Base-by-base conservation (phyloP, 73 alveolate genomes). In the Paramecium caudatum region DNA sequence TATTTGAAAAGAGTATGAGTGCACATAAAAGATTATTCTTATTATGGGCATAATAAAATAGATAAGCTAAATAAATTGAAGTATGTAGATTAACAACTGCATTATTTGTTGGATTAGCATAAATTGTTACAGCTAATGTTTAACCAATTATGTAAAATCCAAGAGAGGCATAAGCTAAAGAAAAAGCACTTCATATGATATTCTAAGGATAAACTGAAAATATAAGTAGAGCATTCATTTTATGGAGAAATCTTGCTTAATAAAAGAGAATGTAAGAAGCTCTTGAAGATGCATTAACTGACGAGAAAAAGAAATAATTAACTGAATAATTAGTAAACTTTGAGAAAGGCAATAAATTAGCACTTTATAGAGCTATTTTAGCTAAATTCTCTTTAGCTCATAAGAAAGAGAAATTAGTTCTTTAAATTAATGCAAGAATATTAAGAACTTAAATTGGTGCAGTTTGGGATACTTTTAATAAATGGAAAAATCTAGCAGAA, bases 71-170 rank as follows among this genome's bases (percentile, higher is more conserved):
- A 43, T 68, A 19, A 68, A 68, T 68, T 6, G 84, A 68, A 33
- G 37, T 49, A 30, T 68, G 84, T 23, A 68, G 34, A 68, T 9
- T 25, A 10, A 68, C 84, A 6, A 68, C 84, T 6, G 4, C 3
- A 2, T n/a, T 65, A 5, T 65, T 65, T 65, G 83, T 55, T 0
- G 41, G 80, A 0, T 55, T 55, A 55, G 80, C 80, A 13, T 65
- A 65, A 65, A 65, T 33, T 33, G 83, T 65, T 1, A 65, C 83
- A 32, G 83, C 83, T 4, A 36, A 36, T 3, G 47, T 65, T 10
- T 5, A 36, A 33, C 83, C 83, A 10, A 41, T 65, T 1, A 65
- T 65, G 83, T 12, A 65, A 15, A 65, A 65, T 65, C 83, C 83
- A 32, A 10, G 83, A 7, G 83, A 65, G 15, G 83, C 83, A 10